Evolutionary conservation across 306 rosid species (phyloP).

Genomic region (Lablab purpureus): DNA sequence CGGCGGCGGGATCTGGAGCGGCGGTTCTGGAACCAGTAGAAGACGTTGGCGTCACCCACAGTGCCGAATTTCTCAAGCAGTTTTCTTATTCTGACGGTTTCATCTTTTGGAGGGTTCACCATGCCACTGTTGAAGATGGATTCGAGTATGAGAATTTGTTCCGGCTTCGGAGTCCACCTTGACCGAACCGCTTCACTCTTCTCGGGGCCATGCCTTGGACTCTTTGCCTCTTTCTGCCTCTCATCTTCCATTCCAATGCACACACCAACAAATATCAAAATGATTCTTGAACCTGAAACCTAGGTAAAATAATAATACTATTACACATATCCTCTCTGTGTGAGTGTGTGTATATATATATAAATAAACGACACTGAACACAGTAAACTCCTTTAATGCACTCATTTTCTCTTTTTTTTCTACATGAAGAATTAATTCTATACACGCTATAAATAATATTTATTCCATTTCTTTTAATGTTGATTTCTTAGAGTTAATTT

Average conservation of each 20-base stretch:
- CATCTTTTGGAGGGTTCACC: slow-evolving; percentile 93
- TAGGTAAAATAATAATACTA: slow-evolving; percentile 45
- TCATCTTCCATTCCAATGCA: slow-evolving; percentile 70
- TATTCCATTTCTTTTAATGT: not conserved
- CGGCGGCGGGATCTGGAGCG: slow-evolving; percentile 97
- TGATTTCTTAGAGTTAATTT: not conserved
- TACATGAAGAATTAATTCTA: too few relatives aligned
- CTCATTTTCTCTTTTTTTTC: not conserved
- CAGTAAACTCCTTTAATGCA: slow-evolving; percentile 22
- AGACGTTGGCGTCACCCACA: slow-evolving; percentile 92
- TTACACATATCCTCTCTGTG: not conserved
- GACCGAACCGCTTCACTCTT: slow-evolving; percentile 80
- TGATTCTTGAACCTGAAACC: slow-evolving; percentile 54
- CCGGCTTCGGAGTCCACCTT: slow-evolving; percentile 94
- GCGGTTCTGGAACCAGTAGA: slow-evolving; percentile 98
- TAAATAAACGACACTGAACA: slow-evolving; percentile 31
- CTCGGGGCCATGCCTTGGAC: slow-evolving; percentile 57
- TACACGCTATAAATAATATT: too few relatives aligned
- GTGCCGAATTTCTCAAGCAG: slow-evolving; percentile 87
- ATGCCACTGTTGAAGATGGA: slow-evolving; percentile 98
- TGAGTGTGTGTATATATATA: not conserved
- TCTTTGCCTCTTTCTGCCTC: slow-evolving; percentile 52
- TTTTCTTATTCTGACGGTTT: slow-evolving; percentile 79
- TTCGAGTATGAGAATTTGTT: slow-evolving; percentile 90
- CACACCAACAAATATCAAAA: slow-evolving; percentile 15